Evolutionary conservation across 2,329 filamentous ascomycete species (phyloP).

Genomic region (Fusarium decemcellulare): DNA sequence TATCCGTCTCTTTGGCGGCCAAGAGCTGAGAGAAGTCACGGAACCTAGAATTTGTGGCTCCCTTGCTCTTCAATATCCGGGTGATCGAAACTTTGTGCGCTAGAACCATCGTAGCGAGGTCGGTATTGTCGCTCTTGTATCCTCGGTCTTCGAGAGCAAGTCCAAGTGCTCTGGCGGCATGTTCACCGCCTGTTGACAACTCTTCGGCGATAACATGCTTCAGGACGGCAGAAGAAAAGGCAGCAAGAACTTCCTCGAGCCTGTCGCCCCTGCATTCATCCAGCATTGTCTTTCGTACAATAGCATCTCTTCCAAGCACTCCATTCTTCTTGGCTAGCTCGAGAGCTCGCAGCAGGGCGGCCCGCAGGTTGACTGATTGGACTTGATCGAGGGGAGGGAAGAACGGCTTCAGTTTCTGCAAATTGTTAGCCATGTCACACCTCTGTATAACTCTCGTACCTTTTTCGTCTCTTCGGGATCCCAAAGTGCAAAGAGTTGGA

Average conservation of each 20-base stretch:
- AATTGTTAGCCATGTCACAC: constrained; percentile 8
- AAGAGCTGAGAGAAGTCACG: constrained; percentile 75
- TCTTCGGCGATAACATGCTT: constrained; percentile 73
- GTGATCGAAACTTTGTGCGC: constrained; percentile 79
- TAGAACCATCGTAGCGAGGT: constrained; percentile 77
- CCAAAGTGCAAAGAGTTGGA: constrained; percentile 87
- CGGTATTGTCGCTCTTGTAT: constrained; percentile 66
- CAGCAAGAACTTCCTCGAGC: constrained; percentile 86
- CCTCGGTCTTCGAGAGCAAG: constrained; percentile 73
- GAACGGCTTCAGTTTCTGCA: constrained; percentile 87
- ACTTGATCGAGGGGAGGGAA: constrained; percentile 92
- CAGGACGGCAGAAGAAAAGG: constrained; percentile 87
- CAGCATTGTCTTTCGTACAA: constrained; percentile 93
- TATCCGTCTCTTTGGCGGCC: constrained; percentile 71
- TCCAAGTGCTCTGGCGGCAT: constrained; percentile 65
- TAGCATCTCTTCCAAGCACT: constrained; percentile 81
- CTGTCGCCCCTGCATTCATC: constrained; percentile 96
- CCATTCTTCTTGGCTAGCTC: constrained; percentile 92
- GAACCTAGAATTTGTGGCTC: constrained; percentile 71
- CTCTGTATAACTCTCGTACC: constrained; percentile 60
- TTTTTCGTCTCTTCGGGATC: constrained; percentile 81
- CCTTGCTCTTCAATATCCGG: constrained; percentile 71
- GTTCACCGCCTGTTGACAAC: constrained; percentile 53
- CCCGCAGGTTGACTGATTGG: constrained; percentile 91
- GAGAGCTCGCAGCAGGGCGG: constrained; percentile 84